These are phyloP conservation scores for Porcisia hertigi DNA, from an alignment of 208 protist genomes.

Conservation along the genomic window DNA sequence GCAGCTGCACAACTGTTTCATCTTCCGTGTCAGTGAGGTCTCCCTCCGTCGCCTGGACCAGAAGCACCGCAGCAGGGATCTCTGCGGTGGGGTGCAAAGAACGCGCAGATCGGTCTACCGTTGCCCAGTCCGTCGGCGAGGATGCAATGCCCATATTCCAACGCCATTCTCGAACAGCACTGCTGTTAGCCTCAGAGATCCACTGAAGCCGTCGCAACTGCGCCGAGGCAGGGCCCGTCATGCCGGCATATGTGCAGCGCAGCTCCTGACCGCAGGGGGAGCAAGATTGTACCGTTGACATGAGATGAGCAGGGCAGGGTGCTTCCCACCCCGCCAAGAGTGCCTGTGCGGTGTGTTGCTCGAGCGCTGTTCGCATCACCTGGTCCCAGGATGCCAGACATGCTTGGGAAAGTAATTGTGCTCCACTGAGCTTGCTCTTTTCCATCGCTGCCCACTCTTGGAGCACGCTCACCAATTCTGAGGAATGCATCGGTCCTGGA, in stretches of 20 bases:
- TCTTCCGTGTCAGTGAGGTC: background rate
- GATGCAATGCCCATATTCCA: conserved; percentile 1
- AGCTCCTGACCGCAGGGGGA: conserved; percentile 8
- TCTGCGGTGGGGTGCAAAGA: too few species aligned
- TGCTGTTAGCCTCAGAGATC: conserved; percentile 20
- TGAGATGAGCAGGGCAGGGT: too few species aligned
- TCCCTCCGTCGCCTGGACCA: conserved; percentile 11
- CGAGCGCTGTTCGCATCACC: conserved; percentile 2
- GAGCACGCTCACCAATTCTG: background rate
- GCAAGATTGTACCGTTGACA: background rate
- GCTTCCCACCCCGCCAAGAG: background rate
- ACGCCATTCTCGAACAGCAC: conserved; percentile 17
- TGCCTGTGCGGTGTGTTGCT: conserved; percentile 3
- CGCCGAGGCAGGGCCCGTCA: background rate
- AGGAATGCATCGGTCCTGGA: conserved; percentile 7
- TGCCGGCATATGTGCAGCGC: background rate
- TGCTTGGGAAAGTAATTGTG: background rate
- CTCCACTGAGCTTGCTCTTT: background rate
- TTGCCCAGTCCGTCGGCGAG: background rate
- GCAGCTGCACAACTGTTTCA: background rate
- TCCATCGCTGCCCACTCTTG: background rate
- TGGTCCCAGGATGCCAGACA: background rate
- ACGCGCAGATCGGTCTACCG: background rate
- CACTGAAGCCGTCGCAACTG: conserved; percentile 13
- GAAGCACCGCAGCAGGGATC: background rate